Conservation (phyloP, 75 land plant genomes). For the Cunninghamia lanceolata region DNA sequence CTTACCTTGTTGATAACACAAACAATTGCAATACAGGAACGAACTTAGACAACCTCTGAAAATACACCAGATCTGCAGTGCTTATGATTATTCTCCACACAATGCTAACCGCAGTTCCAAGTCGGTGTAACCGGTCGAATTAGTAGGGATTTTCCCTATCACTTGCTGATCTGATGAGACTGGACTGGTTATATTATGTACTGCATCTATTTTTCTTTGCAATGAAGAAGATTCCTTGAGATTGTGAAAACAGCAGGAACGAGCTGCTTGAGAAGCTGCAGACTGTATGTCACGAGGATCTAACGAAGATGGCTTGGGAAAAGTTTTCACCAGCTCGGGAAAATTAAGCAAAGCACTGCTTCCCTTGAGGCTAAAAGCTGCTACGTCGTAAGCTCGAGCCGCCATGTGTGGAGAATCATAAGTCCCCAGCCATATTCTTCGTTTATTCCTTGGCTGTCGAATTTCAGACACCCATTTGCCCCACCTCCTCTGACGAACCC, state of each 20-base stretch:
- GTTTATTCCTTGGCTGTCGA: slow-evolving; percentile 34
- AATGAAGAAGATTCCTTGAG: too few species aligned
- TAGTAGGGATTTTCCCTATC: too few species aligned
- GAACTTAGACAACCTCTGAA: too few species aligned
- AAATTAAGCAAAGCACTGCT: slow-evolving; percentile 29
- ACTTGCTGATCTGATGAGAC: too few species aligned
- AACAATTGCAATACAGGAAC: too few species aligned
- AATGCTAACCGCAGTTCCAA: too few species aligned
- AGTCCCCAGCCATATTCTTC: slow-evolving; percentile 40
- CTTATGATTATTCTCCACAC: too few species aligned
- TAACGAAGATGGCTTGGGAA: slow-evolving; percentile 5
- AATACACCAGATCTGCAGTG: too few species aligned
- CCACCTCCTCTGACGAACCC: slow-evolving; percentile 38
- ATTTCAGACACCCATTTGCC: slow-evolving; percentile 46
- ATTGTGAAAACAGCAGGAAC: not conserved
- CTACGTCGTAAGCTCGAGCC: slow-evolving; percentile 40
- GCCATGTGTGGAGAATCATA: slow-evolving; percentile 36
- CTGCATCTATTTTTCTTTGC: too few species aligned
- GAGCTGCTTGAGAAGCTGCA: slow-evolving; percentile 28
- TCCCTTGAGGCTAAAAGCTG: slow-evolving; percentile 28
- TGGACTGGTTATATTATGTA: too few species aligned
- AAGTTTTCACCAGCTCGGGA: slow-evolving; percentile 19
- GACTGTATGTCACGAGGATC: slow-evolving; percentile 26
- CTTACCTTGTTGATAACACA: too few species aligned
- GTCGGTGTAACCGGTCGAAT: too few species aligned